Conservation (phyloP, 2,329 filamentous ascomycete species). For the Myriosclerotinia scirpicola region DNA sequence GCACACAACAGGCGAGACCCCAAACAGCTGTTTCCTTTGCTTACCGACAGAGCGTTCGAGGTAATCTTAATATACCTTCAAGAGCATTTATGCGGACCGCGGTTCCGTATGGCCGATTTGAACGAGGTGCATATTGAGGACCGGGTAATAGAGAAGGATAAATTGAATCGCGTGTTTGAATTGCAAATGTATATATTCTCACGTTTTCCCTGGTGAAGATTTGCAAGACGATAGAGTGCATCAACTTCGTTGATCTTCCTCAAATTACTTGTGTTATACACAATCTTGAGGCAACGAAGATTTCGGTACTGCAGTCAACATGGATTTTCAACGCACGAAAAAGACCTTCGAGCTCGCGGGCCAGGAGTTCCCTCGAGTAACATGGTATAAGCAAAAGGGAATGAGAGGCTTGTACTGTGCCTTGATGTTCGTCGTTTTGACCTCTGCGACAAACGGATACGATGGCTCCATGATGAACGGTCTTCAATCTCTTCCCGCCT, state of each 20-base stretch:
- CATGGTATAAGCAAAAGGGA: conserved; percentile 56
- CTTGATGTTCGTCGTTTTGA: conserved; percentile 40
- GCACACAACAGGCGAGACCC: neutral
- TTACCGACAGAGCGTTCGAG: conserved; percentile 20
- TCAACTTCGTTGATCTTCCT: neutral
- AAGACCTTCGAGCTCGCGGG: conserved; percentile 38
- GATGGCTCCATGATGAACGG: conserved; percentile 50
- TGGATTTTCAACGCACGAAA: conserved; percentile 31
- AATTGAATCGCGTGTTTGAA: neutral
- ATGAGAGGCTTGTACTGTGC: conserved; percentile 57
- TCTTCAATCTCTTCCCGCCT: conserved; percentile 47
- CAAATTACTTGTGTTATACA: neutral
- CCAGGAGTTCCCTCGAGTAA: conserved; percentile 41
- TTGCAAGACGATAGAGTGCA: neutral
- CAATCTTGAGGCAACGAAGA: conserved; percentile 5
- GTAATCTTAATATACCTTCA: neutral
- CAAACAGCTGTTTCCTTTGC: neutral
- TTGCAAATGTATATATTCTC: conserved; percentile 3
- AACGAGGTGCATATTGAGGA: neutral
- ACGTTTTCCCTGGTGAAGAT: neutral
- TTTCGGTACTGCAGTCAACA: conserved; percentile 14
- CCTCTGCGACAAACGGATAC: conserved; percentile 51
- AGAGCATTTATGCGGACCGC: conserved; percentile 6
- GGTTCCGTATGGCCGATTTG: conserved; percentile 14
- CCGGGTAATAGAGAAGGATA: conserved; percentile 11